Evolutionary conservation across 2,329 filamentous ascomycete species (phyloP).

Genomic region (Fusarium lateritium): DNA sequence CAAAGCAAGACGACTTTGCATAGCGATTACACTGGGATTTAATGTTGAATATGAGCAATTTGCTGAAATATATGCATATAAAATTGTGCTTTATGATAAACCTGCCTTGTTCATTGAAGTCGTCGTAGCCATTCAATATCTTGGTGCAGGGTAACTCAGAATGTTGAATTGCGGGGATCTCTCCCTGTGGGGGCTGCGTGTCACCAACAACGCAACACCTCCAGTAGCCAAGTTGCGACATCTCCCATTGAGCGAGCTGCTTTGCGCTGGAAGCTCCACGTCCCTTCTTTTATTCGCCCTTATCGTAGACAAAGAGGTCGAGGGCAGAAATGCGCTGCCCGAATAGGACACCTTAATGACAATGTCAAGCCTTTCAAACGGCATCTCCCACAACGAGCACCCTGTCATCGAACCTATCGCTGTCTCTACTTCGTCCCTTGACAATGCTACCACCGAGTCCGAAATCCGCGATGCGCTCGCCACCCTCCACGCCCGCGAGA

Average conservation of each 20-base stretch:
- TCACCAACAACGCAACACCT: slow-evolving; percentile 40
- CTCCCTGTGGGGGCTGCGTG: slow-evolving; percentile 41
- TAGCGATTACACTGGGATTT: slow-evolving; percentile 14
- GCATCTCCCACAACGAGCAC: slow-evolving; percentile 57
- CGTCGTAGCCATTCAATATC: background rate
- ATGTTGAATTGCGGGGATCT: slow-evolving; percentile 42
- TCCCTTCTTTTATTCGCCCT: slow-evolving; percentile 22
- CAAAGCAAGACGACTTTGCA: slow-evolving; percentile 24
- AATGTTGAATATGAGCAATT: background rate
- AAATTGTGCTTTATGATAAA: background rate
- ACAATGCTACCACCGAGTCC: slow-evolving; percentile 79
- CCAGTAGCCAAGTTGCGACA: slow-evolving; percentile 35
- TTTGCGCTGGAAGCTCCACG: slow-evolving; percentile 37
- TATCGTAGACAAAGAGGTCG: slow-evolving; percentile 35
- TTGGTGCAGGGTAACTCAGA: slow-evolving; percentile 41
- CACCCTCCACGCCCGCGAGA: slow-evolving; percentile 82
- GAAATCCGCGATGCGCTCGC: slow-evolving; percentile 85
- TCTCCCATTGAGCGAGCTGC: slow-evolving; percentile 19
- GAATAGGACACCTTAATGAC: slow-evolving; percentile 56
- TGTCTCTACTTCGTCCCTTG: slow-evolving; percentile 61
- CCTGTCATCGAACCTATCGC: slow-evolving; percentile 45
- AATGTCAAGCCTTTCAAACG: slow-evolving; percentile 65
- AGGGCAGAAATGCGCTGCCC: slow-evolving; percentile 61
- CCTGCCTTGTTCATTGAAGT: background rate
- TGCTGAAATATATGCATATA: background rate